Base-by-base conservation (phyloP, 148 eudicot genomes). In the Polygonum maritimum region DNA sequence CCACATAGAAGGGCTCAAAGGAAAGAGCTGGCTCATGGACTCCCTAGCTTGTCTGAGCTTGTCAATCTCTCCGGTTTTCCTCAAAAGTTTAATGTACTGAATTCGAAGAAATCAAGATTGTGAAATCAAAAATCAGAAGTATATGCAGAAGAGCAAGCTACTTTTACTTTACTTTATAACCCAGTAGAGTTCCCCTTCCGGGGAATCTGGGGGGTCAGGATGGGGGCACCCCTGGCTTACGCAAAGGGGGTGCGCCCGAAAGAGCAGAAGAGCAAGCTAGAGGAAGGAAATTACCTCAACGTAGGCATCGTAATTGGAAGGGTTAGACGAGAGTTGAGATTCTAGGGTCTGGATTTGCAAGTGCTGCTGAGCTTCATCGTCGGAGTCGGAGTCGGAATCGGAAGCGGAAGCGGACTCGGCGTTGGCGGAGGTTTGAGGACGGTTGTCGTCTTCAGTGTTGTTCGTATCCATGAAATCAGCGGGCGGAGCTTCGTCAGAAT, bases 1-100 rank as follows among this genome's bases (percentile, higher is more conserved):
- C 98, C 98, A 95, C 97, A 95, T 87, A 39, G 84, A 69, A 13
- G 98, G 92, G 71, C 78, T 85, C 77, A 95, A 74, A 0, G 98
- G 98, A 38, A 95, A 95, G 40, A 89, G 26, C 52, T 79, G 74
- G 73, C 75, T 86, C 97, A 95, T 95, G 13, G 90, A 85, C 67
- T 92, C 97, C 83, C 98, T 90, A 7, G 97, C 98, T 73, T 80
- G 77, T 40, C 91, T 83, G 10, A 95, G 91, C 84, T 95, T 95
- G 74, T 92, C 96, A 77, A 92, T 76, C 19, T 95, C 97, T 48
- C 99, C 97, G 78, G 82, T 78, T 79, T 91, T 95, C 88, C 99
- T 89, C 83, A 92, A 63, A 74, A 84, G 80, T 21, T 80, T 87
- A 36, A 95, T 89, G 76, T 87, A 95, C 98, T 94, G 33, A 74